phyloP scores from a whole-genome alignment of 2,329 filamentous ascomycete genomes.

The Aspergillus pseudoglaucus region DNA sequence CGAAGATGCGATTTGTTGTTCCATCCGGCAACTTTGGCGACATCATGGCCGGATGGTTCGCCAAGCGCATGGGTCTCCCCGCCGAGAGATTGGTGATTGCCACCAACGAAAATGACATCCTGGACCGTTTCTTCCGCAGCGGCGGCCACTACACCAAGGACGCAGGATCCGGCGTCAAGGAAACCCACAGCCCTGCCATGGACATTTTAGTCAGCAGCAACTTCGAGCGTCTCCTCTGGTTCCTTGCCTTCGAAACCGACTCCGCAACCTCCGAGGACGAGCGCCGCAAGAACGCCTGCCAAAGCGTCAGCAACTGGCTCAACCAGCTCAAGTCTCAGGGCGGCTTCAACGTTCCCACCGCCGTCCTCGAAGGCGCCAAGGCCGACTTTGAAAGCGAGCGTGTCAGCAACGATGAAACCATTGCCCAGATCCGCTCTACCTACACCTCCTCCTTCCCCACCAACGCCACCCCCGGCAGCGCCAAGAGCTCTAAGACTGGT shows the following conservation, averaged over 20 bases:
- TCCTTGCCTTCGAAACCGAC: constrained; percentile 63
- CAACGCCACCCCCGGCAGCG: constrained; percentile 23
- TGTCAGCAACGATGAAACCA: constrained; percentile 57
- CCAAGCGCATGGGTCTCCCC: constrained; percentile 81
- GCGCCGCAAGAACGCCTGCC: constrained; percentile 51
- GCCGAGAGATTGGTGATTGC: constrained; percentile 83
- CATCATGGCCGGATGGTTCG: constrained; percentile 83
- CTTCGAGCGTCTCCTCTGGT: constrained; percentile 95
- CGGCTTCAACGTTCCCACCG: constrained; percentile 71
- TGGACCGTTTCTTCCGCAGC: constrained; percentile 89
- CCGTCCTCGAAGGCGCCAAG: constrained; percentile 65
- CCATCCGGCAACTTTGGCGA: constrained; percentile 97
- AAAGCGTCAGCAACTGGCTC: constrained; percentile 73
- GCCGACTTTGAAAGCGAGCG: constrained; percentile 74
- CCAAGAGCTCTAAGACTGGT: constrained; percentile 37
- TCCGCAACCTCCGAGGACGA: constrained; percentile 36
- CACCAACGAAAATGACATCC: constrained; percentile 96
- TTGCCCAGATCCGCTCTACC: constrained; percentile 57
- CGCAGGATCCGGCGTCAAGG: constrained; percentile 64
- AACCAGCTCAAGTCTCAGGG: constrained; percentile 71
- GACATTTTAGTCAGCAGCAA: constrained; percentile 95
- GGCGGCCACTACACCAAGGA: constrained; percentile 80
- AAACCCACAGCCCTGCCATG: constrained; percentile 93
- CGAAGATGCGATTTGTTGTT: constrained; percentile 69
- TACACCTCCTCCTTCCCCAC: constrained; percentile 52